Conservation (phyloP, 139 green algal genomes). For the Microglena sp. region DNA sequence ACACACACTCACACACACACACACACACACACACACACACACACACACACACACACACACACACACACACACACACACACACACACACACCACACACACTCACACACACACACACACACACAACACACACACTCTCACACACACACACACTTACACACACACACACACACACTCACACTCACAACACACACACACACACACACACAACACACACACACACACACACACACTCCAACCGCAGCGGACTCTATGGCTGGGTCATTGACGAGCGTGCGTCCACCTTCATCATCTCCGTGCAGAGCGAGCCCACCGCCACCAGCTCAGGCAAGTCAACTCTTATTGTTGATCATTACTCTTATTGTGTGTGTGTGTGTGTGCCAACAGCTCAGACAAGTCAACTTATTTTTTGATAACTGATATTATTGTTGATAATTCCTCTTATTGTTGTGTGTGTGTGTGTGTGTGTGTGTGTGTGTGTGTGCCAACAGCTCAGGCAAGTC, state of each 20-base stretch:
- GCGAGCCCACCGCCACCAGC: too few species aligned
- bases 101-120: neutral
- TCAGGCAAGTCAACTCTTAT: too few species aligned
- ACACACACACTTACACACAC: slow-evolving; percentile 1
- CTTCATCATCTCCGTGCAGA: too few species aligned
- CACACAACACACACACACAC: neutral
- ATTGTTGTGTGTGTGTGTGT: too few species aligned
- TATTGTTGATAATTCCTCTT: too few species aligned
- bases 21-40: slow-evolving; percentile 10
- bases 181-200: slow-evolving; percentile 7
- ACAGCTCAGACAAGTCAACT: too few species aligned
- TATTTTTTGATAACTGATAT: too few species aligned
- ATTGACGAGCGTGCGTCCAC: too few species aligned
- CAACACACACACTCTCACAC: neutral
- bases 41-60: slow-evolving; percentile 12
- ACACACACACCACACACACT: neutral
- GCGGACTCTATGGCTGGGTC: neutral
- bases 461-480: too few species aligned
- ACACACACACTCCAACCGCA: neutral
- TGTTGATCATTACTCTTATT: too few species aligned
- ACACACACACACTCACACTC: slow-evolving; percentile 7
- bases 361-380: too few species aligned
- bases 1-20: slow-evolving; percentile 4
- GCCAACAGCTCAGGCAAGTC: too few species aligned
- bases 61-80: neutral